These are phyloP conservation scores for Aspergillus incahuasiensis DNA, from an alignment of 495 filamentous ascomycete species.

Conservation along the genomic window DNA sequence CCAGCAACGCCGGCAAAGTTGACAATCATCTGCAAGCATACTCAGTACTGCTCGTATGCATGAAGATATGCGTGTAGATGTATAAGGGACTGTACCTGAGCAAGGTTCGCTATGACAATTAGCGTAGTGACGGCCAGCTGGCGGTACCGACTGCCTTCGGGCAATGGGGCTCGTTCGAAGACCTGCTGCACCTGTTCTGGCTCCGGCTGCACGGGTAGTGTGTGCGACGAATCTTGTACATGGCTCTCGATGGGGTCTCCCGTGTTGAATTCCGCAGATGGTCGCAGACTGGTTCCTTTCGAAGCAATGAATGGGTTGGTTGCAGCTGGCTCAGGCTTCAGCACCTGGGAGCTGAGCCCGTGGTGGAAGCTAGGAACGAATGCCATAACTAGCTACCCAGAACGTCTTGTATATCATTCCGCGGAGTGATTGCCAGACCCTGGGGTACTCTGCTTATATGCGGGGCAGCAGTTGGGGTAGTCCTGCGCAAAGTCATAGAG, in stretches of 20 bases:
- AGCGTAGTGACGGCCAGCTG: constrained; percentile 18
- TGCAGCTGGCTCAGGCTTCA: neutral
- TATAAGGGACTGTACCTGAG: constrained; percentile 18
- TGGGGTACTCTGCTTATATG: too few species aligned
- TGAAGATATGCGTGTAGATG: neutral
- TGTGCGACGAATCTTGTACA: neutral
- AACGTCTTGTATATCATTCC: too few species aligned
- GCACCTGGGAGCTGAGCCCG: neutral
- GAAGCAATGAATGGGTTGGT: neutral
- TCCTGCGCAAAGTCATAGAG: too few species aligned
- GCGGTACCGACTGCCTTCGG: constrained; percentile 16
- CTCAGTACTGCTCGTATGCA: neutral
- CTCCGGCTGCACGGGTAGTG: neutral
- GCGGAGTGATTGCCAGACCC: too few species aligned
- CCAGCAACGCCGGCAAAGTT: constrained; percentile 30
- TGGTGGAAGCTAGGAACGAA: constrained; percentile 3
- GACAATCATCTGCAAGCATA: constrained; percentile 23
- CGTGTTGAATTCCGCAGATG: neutral
- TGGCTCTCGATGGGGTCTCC: neutral
- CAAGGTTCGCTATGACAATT: constrained; percentile 26
- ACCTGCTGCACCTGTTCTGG: constrained; percentile 16
- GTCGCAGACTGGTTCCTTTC: neutral
- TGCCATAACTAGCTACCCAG: neutral
- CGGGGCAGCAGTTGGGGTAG: too few species aligned
- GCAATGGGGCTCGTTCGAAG: constrained; percentile 20